Evolutionary conservation across 2,329 filamentous ascomycete genomes (phyloP).

Genomic region (Fusarium sp.): DNA sequence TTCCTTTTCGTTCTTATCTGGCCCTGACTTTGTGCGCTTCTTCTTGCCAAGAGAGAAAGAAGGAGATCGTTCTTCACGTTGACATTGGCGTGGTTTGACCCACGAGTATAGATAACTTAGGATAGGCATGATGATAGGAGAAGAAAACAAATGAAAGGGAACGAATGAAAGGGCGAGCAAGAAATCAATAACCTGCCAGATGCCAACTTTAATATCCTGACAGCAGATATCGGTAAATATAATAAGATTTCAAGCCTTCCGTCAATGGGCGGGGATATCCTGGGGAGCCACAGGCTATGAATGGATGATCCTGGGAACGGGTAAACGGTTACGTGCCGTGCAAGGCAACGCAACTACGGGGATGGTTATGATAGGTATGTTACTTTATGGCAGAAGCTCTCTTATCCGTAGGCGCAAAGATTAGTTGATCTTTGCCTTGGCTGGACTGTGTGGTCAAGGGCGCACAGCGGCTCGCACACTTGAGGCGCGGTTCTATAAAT

Average conservation of each 20-base stretch:
- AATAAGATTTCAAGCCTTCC: conserved; percentile 19
- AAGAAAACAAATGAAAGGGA: neutral
- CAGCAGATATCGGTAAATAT: neutral
- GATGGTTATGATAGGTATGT: neutral
- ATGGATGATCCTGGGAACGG: conserved; percentile 29
- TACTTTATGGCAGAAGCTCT: conserved; percentile 10
- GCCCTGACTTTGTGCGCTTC: conserved; percentile 26
- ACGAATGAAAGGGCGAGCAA: conserved; percentile 3
- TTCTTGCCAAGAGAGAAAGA: conserved; percentile 37
- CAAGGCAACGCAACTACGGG: conserved; percentile 32
- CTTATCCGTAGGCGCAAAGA: conserved; percentile 1
- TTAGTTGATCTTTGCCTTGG: conserved; percentile 6
- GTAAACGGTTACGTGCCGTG: conserved; percentile 33
- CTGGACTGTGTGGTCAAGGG: conserved; percentile 9
- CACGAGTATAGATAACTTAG: conserved; percentile 38
- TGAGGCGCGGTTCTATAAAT: conserved; percentile 38
- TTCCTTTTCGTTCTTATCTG: conserved; percentile 40
- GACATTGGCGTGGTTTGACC: conserved; percentile 33
- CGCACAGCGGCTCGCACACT: conserved; percentile 9
- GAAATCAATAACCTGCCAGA: neutral
- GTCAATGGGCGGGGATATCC: conserved; percentile 20
- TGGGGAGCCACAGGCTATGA: conserved; percentile 23
- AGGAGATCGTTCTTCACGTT: conserved; percentile 18
- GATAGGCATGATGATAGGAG: conserved; percentile 30
- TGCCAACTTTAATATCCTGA: neutral